phyloP scores from a whole-genome alignment of 2,329 filamentous ascomycete genomes.

The Pseudogymnoascus sp. region DNA sequence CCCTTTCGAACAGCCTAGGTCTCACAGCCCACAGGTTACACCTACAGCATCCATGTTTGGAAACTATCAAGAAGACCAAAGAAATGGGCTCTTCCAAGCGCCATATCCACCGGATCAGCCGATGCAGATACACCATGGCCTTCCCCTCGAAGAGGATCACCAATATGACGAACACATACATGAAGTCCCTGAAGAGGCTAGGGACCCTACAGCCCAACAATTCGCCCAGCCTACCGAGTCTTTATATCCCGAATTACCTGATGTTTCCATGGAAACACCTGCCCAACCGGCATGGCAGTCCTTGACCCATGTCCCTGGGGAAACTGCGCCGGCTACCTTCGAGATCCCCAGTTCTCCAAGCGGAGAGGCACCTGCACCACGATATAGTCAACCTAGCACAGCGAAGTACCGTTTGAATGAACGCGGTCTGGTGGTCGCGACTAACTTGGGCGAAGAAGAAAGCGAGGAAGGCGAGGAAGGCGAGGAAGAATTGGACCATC shows the following conservation, averaged over 20 bases:
- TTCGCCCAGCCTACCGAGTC: neutral
- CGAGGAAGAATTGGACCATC: neutral
- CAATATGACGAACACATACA: neutral
- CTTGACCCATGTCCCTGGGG: neutral
- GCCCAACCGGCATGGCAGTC: neutral
- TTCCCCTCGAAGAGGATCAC: neutral
- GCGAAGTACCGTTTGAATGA: neutral
- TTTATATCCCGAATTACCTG: neutral
- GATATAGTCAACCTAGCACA: neutral
- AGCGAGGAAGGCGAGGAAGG: slow-evolving; percentile 17
- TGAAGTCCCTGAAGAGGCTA: neutral
- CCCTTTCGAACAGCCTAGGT: neutral
- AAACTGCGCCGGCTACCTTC: neutral
- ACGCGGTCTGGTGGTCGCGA: neutral
- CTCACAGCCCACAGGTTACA: neutral
- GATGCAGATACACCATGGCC: neutral
- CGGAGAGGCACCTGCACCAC: neutral
- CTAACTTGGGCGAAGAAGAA: slow-evolving; percentile 27
- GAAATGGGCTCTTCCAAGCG: neutral
- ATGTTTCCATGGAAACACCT: slow-evolving; percentile 4
- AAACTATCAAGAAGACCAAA: neutral
- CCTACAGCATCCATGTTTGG: neutral
- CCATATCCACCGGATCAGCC: neutral
- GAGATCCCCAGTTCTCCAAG: neutral
- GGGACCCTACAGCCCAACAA: neutral